Percentiles rank a stretch among this genome's conserved stretches.
Conservation (phyloP, 208 protist species). For the Trichomonas tenax region DNA sequence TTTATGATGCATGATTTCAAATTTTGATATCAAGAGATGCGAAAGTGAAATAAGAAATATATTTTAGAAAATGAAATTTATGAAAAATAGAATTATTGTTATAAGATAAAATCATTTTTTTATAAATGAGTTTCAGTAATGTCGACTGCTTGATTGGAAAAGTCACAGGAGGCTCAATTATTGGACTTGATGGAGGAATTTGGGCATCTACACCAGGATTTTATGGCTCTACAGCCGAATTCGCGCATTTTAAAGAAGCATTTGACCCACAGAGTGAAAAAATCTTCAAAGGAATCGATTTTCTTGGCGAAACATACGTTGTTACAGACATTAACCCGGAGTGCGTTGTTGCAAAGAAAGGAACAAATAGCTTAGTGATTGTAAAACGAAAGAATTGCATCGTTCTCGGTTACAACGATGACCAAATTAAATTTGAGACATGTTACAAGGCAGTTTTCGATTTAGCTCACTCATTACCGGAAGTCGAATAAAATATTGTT, state of each 20-base stretch:
- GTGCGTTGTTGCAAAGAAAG: neutral
- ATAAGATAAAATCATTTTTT: no score
- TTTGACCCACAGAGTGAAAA: neutral
- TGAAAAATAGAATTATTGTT: no score
- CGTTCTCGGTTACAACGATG: neutral
- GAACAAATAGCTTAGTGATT: neutral
- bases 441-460: neutral
- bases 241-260: neutral
- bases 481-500: neutral
- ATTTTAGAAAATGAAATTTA: no score
- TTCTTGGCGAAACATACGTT: neutral
- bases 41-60: no score
- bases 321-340: neutral
- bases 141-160: neutral
- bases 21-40: no score
- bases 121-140: no score
- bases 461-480: neutral
- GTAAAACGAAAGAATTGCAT: neutral
- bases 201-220: slow-evolving; percentile 11
- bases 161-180: neutral
- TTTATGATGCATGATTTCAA: no score
- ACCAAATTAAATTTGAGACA: neutral
- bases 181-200: neutral
- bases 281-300: neutral
- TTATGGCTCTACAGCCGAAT: neutral